Base-by-base conservation (phyloP, 176 grass and related monocot genomes). In the Echinochloa phyllopogon region DNA sequence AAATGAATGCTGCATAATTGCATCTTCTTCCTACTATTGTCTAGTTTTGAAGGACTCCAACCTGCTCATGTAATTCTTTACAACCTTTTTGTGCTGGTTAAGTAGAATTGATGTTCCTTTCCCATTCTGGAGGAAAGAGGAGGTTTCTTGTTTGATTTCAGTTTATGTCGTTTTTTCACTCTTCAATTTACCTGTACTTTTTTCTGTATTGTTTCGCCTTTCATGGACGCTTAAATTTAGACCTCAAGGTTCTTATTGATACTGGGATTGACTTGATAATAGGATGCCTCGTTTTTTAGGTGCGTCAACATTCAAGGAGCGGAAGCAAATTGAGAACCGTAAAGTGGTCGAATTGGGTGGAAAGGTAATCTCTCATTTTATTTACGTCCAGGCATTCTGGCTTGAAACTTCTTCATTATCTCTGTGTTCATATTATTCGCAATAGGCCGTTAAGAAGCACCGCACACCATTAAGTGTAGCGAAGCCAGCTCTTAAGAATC, bases 401-500 rank as follows among this genome's bases (percentile, higher is more conserved):
- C 75, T 23, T 69, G 63, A 74, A 89, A 78, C 21, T 36, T 72
- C 77, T 58, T 43, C 47, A 56, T 4, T 43, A 51, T 69, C 62
- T 87, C 60, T 57, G 51, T 65, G 50, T 68, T 83, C n/a, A 29
- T 37, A n/a, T 80, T 86, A 20, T 84, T 17, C 56, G 39, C 40
- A 89, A 83, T 67, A 95, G 93, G 89, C 96, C 37, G 18, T 91
- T 84, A 94, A 98, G 75, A 98, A 89, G 81, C 93, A 96, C 23
- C 85, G 93, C 11, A 94, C 81, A 21, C 86, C 93, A 6, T 82
- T 99, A 63, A 96, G 93, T 36, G 93, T 98, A 13, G 87, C 93
- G 70, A 98, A 83, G 79, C 93, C 91, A 75, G 93, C 93, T 82
- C 83, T 98, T 84, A 98, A 98, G 84, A 98, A 95, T 75, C 89